phyloP scores from a whole-genome alignment of 108 stramenopile species.

The Schizochytrium sp. region DNA sequence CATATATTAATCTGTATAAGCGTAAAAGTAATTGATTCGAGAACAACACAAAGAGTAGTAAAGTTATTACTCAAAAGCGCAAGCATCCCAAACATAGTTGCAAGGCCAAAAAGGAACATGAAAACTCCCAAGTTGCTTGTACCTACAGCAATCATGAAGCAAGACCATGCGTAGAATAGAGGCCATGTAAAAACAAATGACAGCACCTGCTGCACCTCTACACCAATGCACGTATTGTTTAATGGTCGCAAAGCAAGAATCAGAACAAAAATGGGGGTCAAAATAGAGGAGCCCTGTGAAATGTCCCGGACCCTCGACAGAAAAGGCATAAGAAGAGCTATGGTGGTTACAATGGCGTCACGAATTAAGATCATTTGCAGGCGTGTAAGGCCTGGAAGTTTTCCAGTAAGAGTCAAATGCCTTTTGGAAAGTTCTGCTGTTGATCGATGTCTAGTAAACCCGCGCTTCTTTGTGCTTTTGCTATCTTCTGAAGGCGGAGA shows the following conservation, averaged over 20 bases:
- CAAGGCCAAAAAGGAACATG: slow-evolving; percentile 21
- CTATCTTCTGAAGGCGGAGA: too few relatives aligned
- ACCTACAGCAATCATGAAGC: slow-evolving; percentile 26
- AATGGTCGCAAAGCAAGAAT: slow-evolving; percentile 48
- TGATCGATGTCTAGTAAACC: background rate
- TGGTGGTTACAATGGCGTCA: background rate
- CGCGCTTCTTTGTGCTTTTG: background rate
- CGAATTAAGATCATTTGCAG: slow-evolving; percentile 22
- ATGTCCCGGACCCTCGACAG: background rate
- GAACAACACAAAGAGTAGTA: background rate
- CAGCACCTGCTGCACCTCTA: background rate
- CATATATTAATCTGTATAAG: background rate
- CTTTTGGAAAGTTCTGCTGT: background rate
- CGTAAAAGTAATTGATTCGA: slow-evolving; percentile 7
- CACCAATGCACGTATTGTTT: slow-evolving; percentile 23
- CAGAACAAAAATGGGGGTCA: slow-evolving; percentile 36
- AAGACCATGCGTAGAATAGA: slow-evolving; percentile 27
- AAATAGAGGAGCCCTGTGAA: background rate
- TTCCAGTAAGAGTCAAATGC: background rate
- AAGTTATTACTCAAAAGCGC: background rate
- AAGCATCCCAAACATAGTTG: background rate
- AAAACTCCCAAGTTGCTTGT: background rate
- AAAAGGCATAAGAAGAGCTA: slow-evolving; percentile 12
- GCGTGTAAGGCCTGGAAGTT: background rate
- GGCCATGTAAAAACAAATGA: background rate